Conservation (phyloP, 1,284 basidiomycete species). For the Ustilago cynodontis region DNA sequence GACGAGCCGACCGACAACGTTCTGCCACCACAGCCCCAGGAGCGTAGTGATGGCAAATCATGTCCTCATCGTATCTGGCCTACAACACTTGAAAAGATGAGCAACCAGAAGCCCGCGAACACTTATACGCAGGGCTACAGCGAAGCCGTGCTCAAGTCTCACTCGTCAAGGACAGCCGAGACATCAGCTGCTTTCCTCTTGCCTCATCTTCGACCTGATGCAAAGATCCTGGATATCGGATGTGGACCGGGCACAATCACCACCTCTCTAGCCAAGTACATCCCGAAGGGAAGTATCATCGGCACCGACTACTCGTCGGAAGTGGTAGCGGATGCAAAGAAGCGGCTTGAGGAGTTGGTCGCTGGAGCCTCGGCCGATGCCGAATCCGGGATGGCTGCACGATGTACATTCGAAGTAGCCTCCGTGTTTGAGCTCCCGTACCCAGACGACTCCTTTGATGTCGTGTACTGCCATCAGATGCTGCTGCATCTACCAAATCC, state of each 20-base stretch:
- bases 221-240: slow-evolving; percentile 35
- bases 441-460: slow-evolving; percentile 30
- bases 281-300: slow-evolving; percentile 28
- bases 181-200: slow-evolving; percentile 39
- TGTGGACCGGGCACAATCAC: slow-evolving; percentile 50
- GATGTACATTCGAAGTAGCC: slow-evolving; percentile 27
- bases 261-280: slow-evolving; percentile 25
- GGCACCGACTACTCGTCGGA: slow-evolving; percentile 35
- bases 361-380: neutral
- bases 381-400: neutral
- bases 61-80: too few species aligned
- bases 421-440: slow-evolving; percentile 39
- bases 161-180: slow-evolving; percentile 39
- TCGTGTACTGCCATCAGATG: slow-evolving; percentile 44
- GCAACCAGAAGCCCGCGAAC: neutral
- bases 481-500: slow-evolving; percentile 38
- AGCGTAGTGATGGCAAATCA: too few species aligned
- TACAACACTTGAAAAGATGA: slow-evolving; percentile 4
- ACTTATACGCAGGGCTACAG: slow-evolving; percentile 47
- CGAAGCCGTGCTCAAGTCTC: slow-evolving; percentile 36
- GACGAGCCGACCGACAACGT: neutral
- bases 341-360: slow-evolving; percentile 8
- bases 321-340: slow-evolving; percentile 29
- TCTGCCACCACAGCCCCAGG: too few species aligned
- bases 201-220: slow-evolving; percentile 24